Evolutionary conservation across 495 filamentous ascomycete genomes (phyloP).

Genomic region (Daldinia decipiens): DNA sequence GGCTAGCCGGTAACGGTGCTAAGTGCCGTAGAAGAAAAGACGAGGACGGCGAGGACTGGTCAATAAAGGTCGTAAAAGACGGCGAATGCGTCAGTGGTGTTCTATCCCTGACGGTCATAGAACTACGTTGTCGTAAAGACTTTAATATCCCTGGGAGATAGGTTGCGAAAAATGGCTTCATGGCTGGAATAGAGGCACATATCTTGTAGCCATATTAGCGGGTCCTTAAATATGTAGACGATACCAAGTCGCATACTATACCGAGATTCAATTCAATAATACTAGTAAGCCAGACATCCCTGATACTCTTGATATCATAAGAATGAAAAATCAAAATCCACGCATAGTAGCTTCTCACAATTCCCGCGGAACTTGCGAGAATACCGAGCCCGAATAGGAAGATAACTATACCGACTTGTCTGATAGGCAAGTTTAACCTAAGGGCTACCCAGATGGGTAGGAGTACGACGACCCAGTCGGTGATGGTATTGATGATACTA

Average conservation of each 20-base stretch:
- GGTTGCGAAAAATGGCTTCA: slow-evolving; percentile 59
- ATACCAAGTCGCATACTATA: slow-evolving; percentile 58
- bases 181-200: slow-evolving; percentile 66
- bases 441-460: slow-evolving; percentile 70
- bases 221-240: background rate
- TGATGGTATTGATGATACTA: slow-evolving; percentile 68
- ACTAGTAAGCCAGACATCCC: slow-evolving; percentile 63
- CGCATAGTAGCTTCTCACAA: slow-evolving; percentile 61
- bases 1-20: background rate
- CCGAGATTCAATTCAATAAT: slow-evolving; percentile 68
- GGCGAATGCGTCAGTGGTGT: slow-evolving; percentile 16
- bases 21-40: slow-evolving; percentile 17
- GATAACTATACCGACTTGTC: slow-evolving; percentile 65
- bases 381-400: slow-evolving; percentile 68
- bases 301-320: slow-evolving; percentile 65
- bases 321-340: slow-evolving; percentile 41
- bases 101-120: slow-evolving; percentile 20
- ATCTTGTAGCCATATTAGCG: slow-evolving; percentile 50
- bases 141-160: slow-evolving; percentile 25
- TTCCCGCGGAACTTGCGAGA: slow-evolving; percentile 66
- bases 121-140: slow-evolving; percentile 20
- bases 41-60: slow-evolving; percentile 22
- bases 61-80: slow-evolving; percentile 39
- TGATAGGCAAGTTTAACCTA: slow-evolving; percentile 63
- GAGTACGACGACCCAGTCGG: slow-evolving; percentile 66